These are phyloP conservation scores for Nothophytophthora sp. DNA, from an alignment of 352 stramenopile genomes.

Conservation along the genomic window DNA sequence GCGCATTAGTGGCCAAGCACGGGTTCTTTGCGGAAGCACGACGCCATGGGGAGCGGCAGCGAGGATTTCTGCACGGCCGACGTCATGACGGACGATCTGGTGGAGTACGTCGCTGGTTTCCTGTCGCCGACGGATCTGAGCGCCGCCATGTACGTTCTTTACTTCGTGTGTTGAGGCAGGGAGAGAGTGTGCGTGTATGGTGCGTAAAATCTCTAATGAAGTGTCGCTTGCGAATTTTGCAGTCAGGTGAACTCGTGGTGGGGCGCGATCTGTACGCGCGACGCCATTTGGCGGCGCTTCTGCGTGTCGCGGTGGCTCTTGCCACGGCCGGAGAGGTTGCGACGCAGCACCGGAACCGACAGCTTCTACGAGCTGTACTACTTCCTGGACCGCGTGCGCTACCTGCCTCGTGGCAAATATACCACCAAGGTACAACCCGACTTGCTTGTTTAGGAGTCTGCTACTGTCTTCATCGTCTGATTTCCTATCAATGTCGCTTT, in stretches of 20 bases:
- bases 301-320: conserved; percentile 55
- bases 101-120: conserved; percentile 57
- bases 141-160: conserved; percentile 43
- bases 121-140: conserved; percentile 52
- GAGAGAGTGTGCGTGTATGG: too few species aligned
- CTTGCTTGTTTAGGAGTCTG: neutral
- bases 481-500: conserved; percentile 2
- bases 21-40: too few species aligned
- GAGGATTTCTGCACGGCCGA: conserved; percentile 5
- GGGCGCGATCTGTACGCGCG: conserved; percentile 40
- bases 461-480: neutral
- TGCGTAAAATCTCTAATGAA: neutral
- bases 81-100: conserved; percentile 47
- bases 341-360: conserved; percentile 43
- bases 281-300: conserved; percentile 53
- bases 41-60: conserved; percentile 5
- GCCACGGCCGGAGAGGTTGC: conserved; percentile 40
- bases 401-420: conserved; percentile 63
- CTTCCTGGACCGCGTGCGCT: conserved; percentile 58
- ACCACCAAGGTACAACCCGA: conserved; percentile 43
- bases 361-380: conserved; percentile 63
- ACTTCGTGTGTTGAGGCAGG: neutral
- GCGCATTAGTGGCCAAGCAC: too few species aligned
- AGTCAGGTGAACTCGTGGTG: conserved; percentile 66
- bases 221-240: neutral